Conservation (phyloP, 345 rosid species). For the Pugionium cornutum region DNA sequence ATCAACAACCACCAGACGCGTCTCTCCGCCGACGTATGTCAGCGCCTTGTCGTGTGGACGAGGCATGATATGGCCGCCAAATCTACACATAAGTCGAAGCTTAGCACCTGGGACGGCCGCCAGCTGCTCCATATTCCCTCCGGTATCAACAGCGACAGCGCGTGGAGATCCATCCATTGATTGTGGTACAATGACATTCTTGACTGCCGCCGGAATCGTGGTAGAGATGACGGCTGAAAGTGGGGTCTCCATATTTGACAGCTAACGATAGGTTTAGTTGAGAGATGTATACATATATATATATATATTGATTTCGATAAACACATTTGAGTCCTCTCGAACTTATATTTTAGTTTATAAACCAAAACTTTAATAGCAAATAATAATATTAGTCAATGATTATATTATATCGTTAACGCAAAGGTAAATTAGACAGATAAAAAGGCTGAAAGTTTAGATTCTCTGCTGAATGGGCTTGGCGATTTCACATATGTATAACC, state of each 20-base stretch:
- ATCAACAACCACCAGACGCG: slow-evolving; percentile 63
- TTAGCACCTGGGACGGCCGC: slow-evolving; percentile 59
- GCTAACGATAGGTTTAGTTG: slow-evolving; percentile 22
- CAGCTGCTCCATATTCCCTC: slow-evolving; percentile 47
- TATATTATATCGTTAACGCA: no score
- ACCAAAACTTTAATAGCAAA: no score
- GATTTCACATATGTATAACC: slow-evolving; percentile 1
- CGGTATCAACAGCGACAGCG: slow-evolving; percentile 37
- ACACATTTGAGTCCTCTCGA: no score
- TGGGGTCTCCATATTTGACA: slow-evolving; percentile 36
- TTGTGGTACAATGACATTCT: slow-evolving; percentile 36
- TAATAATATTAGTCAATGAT: no score
- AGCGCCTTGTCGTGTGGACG: slow-evolving; percentile 85
- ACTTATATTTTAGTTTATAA: no score
- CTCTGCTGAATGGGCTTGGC: slow-evolving; percentile 12
- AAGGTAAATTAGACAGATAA: no score
- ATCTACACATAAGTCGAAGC: slow-evolving; percentile 87
- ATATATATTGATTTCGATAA: neutral
- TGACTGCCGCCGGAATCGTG: slow-evolving; percentile 32
- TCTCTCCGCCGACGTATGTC: slow-evolving; percentile 75
- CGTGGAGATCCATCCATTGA: slow-evolving; percentile 53
- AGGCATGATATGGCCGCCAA: slow-evolving; percentile 85
- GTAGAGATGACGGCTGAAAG: neutral
- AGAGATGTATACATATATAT: neutral
- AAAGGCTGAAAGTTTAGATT: no score